Evolutionary conservation across 192 early-diverging fungal species (phyloP), one percentile per base, ranked within the genome.

Genomic region (Entomortierella beljakovae): DNA sequence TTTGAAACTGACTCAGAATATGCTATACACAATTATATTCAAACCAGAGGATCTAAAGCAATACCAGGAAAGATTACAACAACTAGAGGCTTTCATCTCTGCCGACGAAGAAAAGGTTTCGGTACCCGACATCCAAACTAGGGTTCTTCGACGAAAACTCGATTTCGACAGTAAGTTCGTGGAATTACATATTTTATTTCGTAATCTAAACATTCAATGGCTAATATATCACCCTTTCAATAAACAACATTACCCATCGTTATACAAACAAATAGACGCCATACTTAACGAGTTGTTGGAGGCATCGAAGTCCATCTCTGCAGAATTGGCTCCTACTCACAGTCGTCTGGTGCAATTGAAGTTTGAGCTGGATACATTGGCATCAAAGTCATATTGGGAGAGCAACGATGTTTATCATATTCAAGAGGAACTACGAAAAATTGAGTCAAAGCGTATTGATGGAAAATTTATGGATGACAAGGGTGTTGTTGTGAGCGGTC

Each of bases 361-460:
- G 53, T 86, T 84, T 64, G 84, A 89, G 60, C 71, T 93, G 42
- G 83, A 81, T 18, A 71, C 73, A 8, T 48, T 85, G 13, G 84
- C 82, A 0, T 68, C 82, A 28, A 61, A 61, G 55, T 55, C 67
- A 0, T 54, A 61, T 6, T 87, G 83, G 80, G 43, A 31, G 3
- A 40, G 67, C 8, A 46, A 50, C 3, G 84, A 85, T 10, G 64
- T 88, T 34, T 81, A 83, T 61, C 85, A 86, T 31, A 69, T 91
- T 67, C 93, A 95, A 70, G 80, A 84, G 68, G 88, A 93, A 54
- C 82, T 97, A 29, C 90, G 90, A 23, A 89, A 89, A 42, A 94
- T 97, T 64, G 95, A 97, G 81, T 84, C 89, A 70, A 75, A 63
- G 53, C 84, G 94, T 48, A 88, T 90, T 15, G 93, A 96, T 68